Conservation (phyloP, 352 stramenopile genomes). For the Pelagophyceae sp. region DNA sequence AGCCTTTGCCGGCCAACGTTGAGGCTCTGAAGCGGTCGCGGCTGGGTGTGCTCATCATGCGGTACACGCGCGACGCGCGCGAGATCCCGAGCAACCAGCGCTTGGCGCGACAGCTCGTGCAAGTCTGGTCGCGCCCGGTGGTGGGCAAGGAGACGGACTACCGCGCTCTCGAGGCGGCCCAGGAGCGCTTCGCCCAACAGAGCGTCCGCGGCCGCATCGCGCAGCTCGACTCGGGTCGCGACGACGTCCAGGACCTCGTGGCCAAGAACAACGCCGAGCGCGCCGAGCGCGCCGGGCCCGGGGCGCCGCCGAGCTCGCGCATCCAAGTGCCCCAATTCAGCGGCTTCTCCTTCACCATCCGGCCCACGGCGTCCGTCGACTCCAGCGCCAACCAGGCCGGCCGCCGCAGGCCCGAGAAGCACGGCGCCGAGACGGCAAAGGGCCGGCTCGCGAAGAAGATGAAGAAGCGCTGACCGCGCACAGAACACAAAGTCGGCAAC, state of each 20-base stretch:
- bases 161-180: not conserved
- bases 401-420: not conserved
- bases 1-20: not conserved
- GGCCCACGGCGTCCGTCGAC: not conserved
- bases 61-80: not conserved
- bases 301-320: not conserved
- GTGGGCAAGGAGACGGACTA: not conserved
- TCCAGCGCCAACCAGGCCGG: not conserved
- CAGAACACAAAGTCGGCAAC: too few species aligned
- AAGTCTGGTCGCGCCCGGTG: not conserved
- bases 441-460: not conserved
- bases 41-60: not conserved
- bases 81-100: not conserved
- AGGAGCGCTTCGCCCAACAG: not conserved
- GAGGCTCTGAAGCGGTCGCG: not conserved
- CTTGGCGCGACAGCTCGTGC: conserved; percentile 1
- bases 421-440: not conserved
- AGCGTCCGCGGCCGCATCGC: not conserved
- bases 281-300: not conserved
- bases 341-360: conserved; percentile 8
- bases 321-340: conserved; percentile 3
- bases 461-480: conserved; percentile 7
- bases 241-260: conserved; percentile 8
- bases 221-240: not conserved
- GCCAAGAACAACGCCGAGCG: not conserved